These are phyloP conservation scores for Mycena indigotica DNA, from an alignment of 768 basidiomycete genomes.

Conservation along the genomic window DNA sequence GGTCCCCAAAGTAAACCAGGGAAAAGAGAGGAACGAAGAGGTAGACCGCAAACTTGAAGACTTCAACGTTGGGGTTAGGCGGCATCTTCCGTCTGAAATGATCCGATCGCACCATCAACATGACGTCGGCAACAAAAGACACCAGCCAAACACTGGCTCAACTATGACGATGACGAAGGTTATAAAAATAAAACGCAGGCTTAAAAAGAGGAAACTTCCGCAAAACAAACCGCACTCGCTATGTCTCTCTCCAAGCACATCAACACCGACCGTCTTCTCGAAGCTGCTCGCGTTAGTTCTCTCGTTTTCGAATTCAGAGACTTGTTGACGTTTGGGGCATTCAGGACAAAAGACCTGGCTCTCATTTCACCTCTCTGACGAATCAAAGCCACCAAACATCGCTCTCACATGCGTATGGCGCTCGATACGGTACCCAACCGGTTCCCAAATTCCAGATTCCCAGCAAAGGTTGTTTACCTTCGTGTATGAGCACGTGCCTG, in stretches of 20 bases:
- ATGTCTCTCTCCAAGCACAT: slow-evolving; percentile 70
- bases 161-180: too few relatives aligned
- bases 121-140: too few relatives aligned
- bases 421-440: slow-evolving; percentile 65
- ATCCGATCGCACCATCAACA: too few relatives aligned
- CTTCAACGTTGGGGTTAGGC: slow-evolving; percentile 81
- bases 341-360: slow-evolving; percentile 47
- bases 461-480: neutral
- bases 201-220: too few relatives aligned
- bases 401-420: slow-evolving; percentile 53
- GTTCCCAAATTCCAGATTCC: slow-evolving; percentile 63
- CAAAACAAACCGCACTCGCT: too few relatives aligned
- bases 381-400: slow-evolving; percentile 32
- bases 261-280: slow-evolving; percentile 67
- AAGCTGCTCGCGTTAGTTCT: slow-evolving; percentile 50
- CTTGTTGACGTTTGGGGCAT: slow-evolving; percentile 9
- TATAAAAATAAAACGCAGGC: too few relatives aligned
- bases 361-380: slow-evolving; percentile 38
- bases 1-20: slow-evolving; percentile 84
- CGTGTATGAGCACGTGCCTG: too few relatives aligned
- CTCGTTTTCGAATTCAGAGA: neutral
- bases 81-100: too few relatives aligned
- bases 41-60: slow-evolving; percentile 88
- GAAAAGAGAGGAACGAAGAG: slow-evolving; percentile 82
- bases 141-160: too few relatives aligned